These are phyloP conservation scores for Penstemon barbatus DNA, from an alignment of 257 asterid species.

Conservation along the genomic window DNA sequence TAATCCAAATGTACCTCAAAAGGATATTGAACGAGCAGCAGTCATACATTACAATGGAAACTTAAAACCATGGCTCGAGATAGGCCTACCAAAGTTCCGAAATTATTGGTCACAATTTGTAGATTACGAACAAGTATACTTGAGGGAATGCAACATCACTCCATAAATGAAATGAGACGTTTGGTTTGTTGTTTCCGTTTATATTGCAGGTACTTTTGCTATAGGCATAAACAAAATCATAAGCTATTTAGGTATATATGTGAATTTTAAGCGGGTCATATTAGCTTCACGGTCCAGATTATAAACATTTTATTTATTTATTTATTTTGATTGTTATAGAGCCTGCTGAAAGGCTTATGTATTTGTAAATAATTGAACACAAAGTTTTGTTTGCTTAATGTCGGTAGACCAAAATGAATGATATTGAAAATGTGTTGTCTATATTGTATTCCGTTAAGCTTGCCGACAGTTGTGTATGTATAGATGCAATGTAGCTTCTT, in stretches of 20 bases:
- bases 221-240: slow-evolving; percentile 9
- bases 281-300: slow-evolving; percentile 19
- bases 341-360: slow-evolving; percentile 27
- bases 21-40: slow-evolving; percentile 61
- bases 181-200: background rate
- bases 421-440: too few relatives aligned
- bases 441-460: too few relatives aligned
- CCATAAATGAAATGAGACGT: slow-evolving; percentile 29
- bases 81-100: slow-evolving; percentile 54
- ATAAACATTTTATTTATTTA: background rate
- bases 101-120: slow-evolving; percentile 52
- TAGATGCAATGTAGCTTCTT: too few relatives aligned
- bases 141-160: slow-evolving; percentile 63
- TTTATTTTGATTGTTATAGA: slow-evolving; percentile 22
- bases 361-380: slow-evolving; percentile 11
- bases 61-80: slow-evolving; percentile 76
- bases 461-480: too few relatives aligned
- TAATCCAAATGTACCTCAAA: slow-evolving; percentile 43
- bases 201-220: slow-evolving; percentile 24
- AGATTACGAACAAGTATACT: slow-evolving; percentile 46
- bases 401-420: too few relatives aligned
- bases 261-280: background rate
- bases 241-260: slow-evolving; percentile 24
- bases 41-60: slow-evolving; percentile 66
- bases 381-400: background rate